These are phyloP conservation scores for Lasiosphaeris hirsuta DNA, from an alignment of 495 filamentous ascomycete species.

Conservation along the genomic window DNA sequence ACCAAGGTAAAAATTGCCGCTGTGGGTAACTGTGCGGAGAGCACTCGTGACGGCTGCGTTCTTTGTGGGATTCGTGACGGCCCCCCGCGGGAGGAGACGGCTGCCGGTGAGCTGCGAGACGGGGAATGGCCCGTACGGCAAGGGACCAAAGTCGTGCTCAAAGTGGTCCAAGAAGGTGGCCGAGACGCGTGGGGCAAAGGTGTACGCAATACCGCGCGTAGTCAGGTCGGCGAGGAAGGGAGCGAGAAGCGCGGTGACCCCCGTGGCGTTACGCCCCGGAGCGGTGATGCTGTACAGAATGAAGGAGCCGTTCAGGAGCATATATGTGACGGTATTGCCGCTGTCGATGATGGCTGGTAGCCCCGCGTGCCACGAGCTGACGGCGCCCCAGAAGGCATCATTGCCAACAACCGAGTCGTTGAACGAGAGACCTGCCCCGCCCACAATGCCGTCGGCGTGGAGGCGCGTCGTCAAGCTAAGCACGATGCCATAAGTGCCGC, in stretches of 20 bases:
- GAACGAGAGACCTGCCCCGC: slow-evolving; percentile 14
- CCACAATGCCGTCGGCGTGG: slow-evolving; percentile 23
- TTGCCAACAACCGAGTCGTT: slow-evolving; percentile 17
- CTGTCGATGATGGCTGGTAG: slow-evolving; percentile 26
- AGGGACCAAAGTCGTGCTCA: slow-evolving; percentile 4
- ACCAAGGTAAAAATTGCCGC: slow-evolving; percentile 34
- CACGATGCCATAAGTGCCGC: slow-evolving; percentile 53
- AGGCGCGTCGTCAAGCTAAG: slow-evolving; percentile 43
- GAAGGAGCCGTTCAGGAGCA: slow-evolving; percentile 41
- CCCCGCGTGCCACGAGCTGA: slow-evolving; percentile 33
- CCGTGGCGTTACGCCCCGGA: slow-evolving; percentile 25
- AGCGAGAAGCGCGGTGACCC: slow-evolving; percentile 23
- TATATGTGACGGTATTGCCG: slow-evolving; percentile 36
- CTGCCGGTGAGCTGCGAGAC: slow-evolving; percentile 18
- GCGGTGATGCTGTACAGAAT: slow-evolving; percentile 33
- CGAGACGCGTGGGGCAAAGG: slow-evolving; percentile 25
- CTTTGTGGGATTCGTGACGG: slow-evolving; percentile 37
- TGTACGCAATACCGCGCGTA: slow-evolving; percentile 23
- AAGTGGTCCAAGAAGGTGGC: slow-evolving; percentile 8
- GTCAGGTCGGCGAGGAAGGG: slow-evolving; percentile 27
- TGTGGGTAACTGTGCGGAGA: slow-evolving; percentile 38
- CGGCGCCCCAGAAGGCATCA: slow-evolving; percentile 42
- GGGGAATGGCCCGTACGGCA: background rate
- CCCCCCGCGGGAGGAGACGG: slow-evolving; percentile 49
- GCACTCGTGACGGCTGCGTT: slow-evolving; percentile 38